These are phyloP conservation scores for Pezicula neosporulosa DNA, from an alignment of 2,329 filamentous ascomycete genomes.

Conservation along the genomic window DNA sequence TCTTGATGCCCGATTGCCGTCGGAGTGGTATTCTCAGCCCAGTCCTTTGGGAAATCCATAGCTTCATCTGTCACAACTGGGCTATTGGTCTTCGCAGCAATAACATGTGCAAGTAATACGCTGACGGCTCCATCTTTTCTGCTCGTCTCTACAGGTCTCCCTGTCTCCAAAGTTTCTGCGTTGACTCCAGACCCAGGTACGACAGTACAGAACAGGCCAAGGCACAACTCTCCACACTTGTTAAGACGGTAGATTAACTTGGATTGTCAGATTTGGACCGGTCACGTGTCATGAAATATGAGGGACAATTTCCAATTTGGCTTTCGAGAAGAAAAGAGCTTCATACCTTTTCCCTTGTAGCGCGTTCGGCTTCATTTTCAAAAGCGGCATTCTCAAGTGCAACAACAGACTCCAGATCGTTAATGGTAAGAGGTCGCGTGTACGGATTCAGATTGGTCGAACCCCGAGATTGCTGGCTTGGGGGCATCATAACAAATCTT, in stretches of 20 bases:
- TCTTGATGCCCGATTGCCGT: slow-evolving; percentile 66
- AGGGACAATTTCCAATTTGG: too few relatives aligned
- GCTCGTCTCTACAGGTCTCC: slow-evolving; percentile 56
- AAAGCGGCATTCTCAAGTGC: slow-evolving; percentile 54
- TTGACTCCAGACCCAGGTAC: slow-evolving; percentile 43
- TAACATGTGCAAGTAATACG: slow-evolving; percentile 72
- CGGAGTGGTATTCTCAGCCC: slow-evolving; percentile 45
- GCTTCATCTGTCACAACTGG: slow-evolving; percentile 66
- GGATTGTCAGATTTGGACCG: background rate
- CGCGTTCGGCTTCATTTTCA: slow-evolving; percentile 43
- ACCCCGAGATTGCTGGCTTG: slow-evolving; percentile 14
- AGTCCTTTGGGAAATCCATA: slow-evolving; percentile 71
- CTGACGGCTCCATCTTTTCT: slow-evolving; percentile 51
- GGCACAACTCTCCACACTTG: slow-evolving; percentile 70
- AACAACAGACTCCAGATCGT: slow-evolving; percentile 58
- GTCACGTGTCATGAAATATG: slow-evolving; percentile 7
- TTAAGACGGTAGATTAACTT: slow-evolving; percentile 76
- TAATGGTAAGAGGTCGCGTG: slow-evolving; percentile 66
- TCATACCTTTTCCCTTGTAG: slow-evolving; percentile 51
- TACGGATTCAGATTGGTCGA: slow-evolving; percentile 65
- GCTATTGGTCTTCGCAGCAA: slow-evolving; percentile 68
- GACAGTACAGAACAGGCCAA: slow-evolving; percentile 75
- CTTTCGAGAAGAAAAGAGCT: background rate
- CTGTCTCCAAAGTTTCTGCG: slow-evolving; percentile 50
- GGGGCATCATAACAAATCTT: slow-evolving; percentile 19